Evolutionary conservation across 169 alveolate genomes (phyloP), one percentile per base, ranked within the genome.

Genomic region (Plasmodium vivax): DNA sequence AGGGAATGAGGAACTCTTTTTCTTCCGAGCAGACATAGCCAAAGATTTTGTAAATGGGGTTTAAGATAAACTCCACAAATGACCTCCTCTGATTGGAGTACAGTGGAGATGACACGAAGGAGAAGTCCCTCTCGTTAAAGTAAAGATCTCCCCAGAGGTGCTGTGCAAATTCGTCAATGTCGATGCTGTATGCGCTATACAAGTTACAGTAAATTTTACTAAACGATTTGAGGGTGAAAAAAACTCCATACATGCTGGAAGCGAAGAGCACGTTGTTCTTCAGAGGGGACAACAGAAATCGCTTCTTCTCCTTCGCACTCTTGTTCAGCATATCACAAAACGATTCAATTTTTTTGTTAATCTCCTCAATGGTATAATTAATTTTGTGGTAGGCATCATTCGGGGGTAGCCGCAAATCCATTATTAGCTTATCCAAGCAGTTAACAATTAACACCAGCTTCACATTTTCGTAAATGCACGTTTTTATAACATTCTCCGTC

Each of bases 371-470:
- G 7, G 96, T 84, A 75, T 96, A 97, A 87, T 98, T 97, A 54
- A 99, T 96, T 95, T 99, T 99, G 84, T 97, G 98, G 95, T 99
- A 99, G n/a, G 99, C 99, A 96, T 99, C 99, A 71, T 97, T 96
- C n/a, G 99, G 99, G 30, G 99, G 99, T 34, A 99, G 84, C 88
- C 99, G 97, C 41, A 99, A 95, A 97, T 99, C 99, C 83, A 99
- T 93, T 10, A 98, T 97, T 83, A 99, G 97, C 84, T 99, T 97
- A 92, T 99, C 99, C 23, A 99, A 84, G 90, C 99, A 98, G 94
- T 99, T 99, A 71, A 99, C 71, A 27, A 99, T 97, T 77, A 99
- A 93, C 23, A 98, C 94, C 43, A 97, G 90, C 41, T 85, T 84
- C 30, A 84, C 84, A 62, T 95, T 96, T 68, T 97, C 98, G 68